phyloP scores from a whole-genome alignment of 306 rosid species.

The Dalbergia cultrata region DNA sequence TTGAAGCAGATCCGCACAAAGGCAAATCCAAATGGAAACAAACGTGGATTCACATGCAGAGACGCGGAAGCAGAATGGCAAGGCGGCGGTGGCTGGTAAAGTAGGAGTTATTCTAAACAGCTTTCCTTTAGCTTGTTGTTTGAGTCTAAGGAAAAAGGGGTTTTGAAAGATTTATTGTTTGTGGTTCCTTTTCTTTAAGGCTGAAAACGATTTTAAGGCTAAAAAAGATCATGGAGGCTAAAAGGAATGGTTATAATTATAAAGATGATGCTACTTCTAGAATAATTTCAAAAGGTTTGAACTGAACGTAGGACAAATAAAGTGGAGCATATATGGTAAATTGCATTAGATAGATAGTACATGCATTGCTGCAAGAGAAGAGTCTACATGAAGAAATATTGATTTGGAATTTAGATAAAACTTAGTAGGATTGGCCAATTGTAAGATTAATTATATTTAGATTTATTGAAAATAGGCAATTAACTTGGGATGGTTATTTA shows the following conservation, averaged over 20 bases:
- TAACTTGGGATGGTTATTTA: not conserved
- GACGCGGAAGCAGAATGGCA: too few relatives aligned
- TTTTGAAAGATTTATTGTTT: too few relatives aligned
- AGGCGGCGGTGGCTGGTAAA: too few relatives aligned
- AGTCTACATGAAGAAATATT: not conserved
- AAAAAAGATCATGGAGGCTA: conserved; percentile 17
- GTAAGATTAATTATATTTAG: not conserved
- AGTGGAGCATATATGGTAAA: not conserved
- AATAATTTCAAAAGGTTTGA: conserved; percentile 32
- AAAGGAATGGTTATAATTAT: conserved; percentile 22
- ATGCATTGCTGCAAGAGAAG: not conserved
- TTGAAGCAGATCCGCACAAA: too few relatives aligned
- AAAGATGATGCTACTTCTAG: conserved; percentile 8
- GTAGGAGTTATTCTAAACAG: too few relatives aligned
- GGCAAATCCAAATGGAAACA: too few relatives aligned
- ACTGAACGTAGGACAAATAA: conserved; percentile 8
- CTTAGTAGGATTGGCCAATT: not conserved
- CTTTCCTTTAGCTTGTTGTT: too few relatives aligned
- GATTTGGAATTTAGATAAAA: not conserved
- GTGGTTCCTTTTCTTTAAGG: too few relatives aligned
- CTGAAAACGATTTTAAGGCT: too few relatives aligned
- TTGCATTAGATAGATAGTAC: not conserved
- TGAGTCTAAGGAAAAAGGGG: too few relatives aligned
- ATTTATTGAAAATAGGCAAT: not conserved
- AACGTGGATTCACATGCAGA: too few relatives aligned